Conservation (phyloP, 2,329 filamentous ascomycete genomes). For the Hortaea sp. region DNA sequence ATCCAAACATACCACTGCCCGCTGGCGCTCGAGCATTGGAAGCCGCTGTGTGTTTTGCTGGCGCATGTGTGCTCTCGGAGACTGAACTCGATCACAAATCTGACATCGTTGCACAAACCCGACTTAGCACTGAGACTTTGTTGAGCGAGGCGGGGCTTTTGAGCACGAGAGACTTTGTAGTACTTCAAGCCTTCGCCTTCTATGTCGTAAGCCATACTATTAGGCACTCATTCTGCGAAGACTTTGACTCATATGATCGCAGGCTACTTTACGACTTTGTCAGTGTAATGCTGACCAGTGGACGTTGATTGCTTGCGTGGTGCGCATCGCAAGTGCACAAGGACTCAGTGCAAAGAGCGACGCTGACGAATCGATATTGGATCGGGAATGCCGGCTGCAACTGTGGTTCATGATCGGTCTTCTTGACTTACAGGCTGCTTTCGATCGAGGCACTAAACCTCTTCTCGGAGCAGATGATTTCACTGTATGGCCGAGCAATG, state of each 20-base stretch:
- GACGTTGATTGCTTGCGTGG: background rate
- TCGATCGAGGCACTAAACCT: background rate
- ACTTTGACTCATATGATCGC: background rate
- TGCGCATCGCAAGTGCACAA: background rate
- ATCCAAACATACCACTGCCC: background rate
- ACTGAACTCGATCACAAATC: background rate
- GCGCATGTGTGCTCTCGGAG: background rate
- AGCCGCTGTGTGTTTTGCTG: background rate
- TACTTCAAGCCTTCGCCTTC: background rate
- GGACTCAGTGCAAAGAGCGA: background rate
- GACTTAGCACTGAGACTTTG: background rate
- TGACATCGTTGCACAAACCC: background rate
- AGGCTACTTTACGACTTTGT: background rate
- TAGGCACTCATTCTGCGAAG: background rate
- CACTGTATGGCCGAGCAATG: background rate
- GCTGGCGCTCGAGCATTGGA: background rate
- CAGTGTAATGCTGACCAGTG: background rate
- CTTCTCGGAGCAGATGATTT: background rate
- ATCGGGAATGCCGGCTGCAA: background rate
- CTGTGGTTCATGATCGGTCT: slow-evolving; percentile 1
- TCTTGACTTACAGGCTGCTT: background rate
- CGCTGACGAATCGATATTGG: background rate
- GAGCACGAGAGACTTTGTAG: background rate
- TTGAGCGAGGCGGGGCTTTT: background rate
- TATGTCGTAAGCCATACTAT: background rate